Conservation (phyloP, 129 eudicot species). For the Flaveria linearis region DNA sequence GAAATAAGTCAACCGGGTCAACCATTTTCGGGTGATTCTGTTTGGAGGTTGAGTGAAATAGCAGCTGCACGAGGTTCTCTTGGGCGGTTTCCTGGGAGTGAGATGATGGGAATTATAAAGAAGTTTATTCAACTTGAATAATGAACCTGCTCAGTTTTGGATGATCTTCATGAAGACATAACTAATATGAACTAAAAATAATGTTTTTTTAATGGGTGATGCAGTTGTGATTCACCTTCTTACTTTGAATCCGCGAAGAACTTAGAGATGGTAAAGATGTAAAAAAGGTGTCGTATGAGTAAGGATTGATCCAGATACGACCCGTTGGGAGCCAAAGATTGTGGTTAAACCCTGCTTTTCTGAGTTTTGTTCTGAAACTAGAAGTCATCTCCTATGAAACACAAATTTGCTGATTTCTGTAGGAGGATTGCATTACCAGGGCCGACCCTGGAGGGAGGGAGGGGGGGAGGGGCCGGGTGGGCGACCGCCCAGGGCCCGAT, state of each 20-base stretch:
- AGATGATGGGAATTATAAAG: conserved; percentile 93
- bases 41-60: conserved; percentile 65
- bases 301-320: not conserved
- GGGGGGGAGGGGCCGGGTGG: too few relatives aligned
- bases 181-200: conserved; percentile 9
- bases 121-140: conserved; percentile 48
- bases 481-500: too few relatives aligned
- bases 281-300: not conserved
- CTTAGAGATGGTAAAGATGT: not conserved
- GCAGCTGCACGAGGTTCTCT: conserved; percentile 84
- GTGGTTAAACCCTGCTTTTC: not conserved
- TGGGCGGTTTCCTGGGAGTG: conserved; percentile 90
- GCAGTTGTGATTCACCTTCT: not conserved
- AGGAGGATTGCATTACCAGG: too few relatives aligned
- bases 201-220: not conserved
- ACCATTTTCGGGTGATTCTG: conserved; percentile 68
- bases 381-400: too few relatives aligned
- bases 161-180: not conserved
- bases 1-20: conserved; percentile 15
- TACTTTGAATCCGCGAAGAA: not conserved
- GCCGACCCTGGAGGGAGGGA: too few relatives aligned
- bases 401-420: too few relatives aligned
- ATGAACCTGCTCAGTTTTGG: conserved; percentile 6
- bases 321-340: not conserved
- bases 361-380: not conserved